Evolutionary conservation across 345 rosid species (phyloP), one percentile per base, ranked within the genome.

Genomic region (Hirschfeldia incana): DNA sequence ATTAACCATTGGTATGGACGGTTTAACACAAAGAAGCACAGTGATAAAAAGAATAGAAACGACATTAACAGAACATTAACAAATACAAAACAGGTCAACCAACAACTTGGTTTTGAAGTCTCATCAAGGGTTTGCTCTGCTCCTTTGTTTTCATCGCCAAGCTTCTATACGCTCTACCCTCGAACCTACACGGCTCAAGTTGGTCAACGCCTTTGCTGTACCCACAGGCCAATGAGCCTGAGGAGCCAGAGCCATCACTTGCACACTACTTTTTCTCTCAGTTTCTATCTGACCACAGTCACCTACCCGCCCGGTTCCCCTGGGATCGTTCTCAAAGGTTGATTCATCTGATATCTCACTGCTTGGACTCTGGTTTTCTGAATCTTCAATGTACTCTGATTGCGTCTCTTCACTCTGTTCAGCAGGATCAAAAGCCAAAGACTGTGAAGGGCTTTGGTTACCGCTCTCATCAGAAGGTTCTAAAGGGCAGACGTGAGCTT

Each of bases 131-230:
- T n/a, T 51, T 46, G 81, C 70, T 70, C 42, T 63, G 44, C 65
- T 78, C 65, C 15, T 3, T 17, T 59, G 59, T 64, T 5, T 80
- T 85, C 84, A 91, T 67, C 90, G 70, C 93, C 90, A 88, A 51
- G 91, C 85, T 85, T 86, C 91, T 17, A 85, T 86, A 64, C 90
- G 89, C 79, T 89, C 95, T 10, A 61, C 83, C 85, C 92, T 87
- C 0, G 90, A 84, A 76, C 87, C 88, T 67, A 90, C 76, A 49
- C 86, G 75, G 86, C 94, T 87, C 79, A 89, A 77, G 79, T 85
- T 86, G 77, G 87, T 75, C 59, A 89, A 80, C 55, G 81, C 90
- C 57, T 76, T 84, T 3, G 84, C 73, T 82, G 77, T 84, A 21
- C 85, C 84, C 72, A 69, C 72, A 34, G 85, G 70, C 49, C 76